Evolutionary conservation across 495 filamentous ascomycete genomes (phyloP), one percentile per base, ranked within the genome.

Genomic region (Podospora pseudocomata): DNA sequence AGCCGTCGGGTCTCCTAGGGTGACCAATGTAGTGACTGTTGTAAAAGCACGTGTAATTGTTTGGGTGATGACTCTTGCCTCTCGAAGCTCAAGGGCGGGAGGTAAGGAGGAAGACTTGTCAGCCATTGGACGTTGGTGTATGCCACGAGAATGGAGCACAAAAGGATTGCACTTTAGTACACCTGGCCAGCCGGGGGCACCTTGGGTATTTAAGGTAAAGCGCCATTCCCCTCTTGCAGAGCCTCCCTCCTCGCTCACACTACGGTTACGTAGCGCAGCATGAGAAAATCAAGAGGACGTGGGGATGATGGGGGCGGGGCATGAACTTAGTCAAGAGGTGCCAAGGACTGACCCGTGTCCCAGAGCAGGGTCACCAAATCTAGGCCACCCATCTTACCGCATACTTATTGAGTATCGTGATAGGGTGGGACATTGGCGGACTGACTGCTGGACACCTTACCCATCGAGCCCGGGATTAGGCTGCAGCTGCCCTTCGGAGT

Each of bases 21-120:
- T 71, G 65, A 74, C 67, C 27, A 71, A 4, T 15, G 72, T 30
- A 20, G 67, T 71, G 65, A 74, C 49, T 39, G 72, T 74, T 53
- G 69, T 71, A 6, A 27, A 66, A 16, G 70, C 64, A 19, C 72
- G 70, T 15, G 70, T 70, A 54, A 74, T 39, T 34, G 62, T 70
- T 30, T 74, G 72, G 18, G 72, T 74, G 13, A 74, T 55, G 44
- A 71, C 55, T 18, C 63, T 65, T 16, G 57, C 62, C 15, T 70
- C 49, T 23, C 64, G 60, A 30, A 5, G 18, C 5, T 66, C 11
- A 61, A 69, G 39, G 39, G 7, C 9, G 9, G 39, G 39, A 49
- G 39, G 39, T 13, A 11, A 49, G 30, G 39, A 49, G 30, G 13
- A 13, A 16, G 9, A 13, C 13, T 49, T 4, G 30, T 49, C 39